These are phyloP conservation scores for Geotrichum histeridarum DNA, from an alignment of 1,139 yeast species.

Conservation along the genomic window DNA sequence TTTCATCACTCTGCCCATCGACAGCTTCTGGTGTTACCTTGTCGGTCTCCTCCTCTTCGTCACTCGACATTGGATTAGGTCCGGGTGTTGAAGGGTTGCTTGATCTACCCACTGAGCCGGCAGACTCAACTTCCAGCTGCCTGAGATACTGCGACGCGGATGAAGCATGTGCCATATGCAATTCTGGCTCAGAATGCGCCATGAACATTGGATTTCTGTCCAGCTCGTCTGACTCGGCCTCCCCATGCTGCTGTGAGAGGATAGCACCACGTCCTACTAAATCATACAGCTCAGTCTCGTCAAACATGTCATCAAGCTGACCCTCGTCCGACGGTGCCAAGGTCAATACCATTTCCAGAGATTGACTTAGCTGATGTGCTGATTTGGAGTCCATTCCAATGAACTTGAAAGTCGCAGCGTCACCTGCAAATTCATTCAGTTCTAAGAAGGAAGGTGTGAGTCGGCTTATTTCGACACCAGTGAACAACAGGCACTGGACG, in stretches of 20 bases:
- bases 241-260: background rate
- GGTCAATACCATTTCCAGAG: background rate
- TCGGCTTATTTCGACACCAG: slow-evolving; percentile 18
- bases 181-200: slow-evolving; percentile 14
- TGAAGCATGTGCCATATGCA: slow-evolving; percentile 13
- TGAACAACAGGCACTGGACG: slow-evolving; percentile 16
- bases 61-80: no score
- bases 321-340: background rate
- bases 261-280: background rate
- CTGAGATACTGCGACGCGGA: slow-evolving; percentile 16
- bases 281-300: background rate
- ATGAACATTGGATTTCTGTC: slow-evolving; percentile 14
- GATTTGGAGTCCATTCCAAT: background rate
- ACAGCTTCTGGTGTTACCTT: background rate
- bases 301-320: background rate
- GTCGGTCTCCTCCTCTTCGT: no score
- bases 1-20: slow-evolving; percentile 3
- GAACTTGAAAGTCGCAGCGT: slow-evolving; percentile 10
- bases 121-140: slow-evolving; percentile 2
- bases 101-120: no score
- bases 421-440: slow-evolving; percentile 7
- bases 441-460: slow-evolving; percentile 2
- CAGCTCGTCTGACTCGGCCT: background rate
- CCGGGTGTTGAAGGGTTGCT: no score
- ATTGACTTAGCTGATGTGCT: background rate